Base-by-base conservation (phyloP, 805 yeast genomes). In the Pichia californica region DNA sequence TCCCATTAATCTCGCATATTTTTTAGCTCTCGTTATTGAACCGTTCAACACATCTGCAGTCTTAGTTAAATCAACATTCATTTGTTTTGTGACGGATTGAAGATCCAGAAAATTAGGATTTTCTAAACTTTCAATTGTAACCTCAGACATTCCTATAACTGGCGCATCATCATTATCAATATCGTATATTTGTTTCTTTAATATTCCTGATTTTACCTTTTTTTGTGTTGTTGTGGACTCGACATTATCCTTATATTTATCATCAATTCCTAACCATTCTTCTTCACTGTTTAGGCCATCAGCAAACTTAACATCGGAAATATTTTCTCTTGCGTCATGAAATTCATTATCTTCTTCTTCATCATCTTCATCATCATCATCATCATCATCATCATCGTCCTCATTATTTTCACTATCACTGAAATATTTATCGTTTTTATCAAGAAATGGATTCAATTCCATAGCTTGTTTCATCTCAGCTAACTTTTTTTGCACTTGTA, bases 1-100 rank as follows among this genome's bases (percentile, higher is more conserved):
- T 15, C 85, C 79, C 51, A 82, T 64, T 50, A 77, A 61, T 51
- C 75, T 76, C 1, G 96, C 97, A 55, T 91, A 88, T 58, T 85
- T 78, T 54, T 82, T 78, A 2, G 97, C 97, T 56, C 86, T 72
- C 40, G 76, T 72, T 39, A 91, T 79, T 40, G 95, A 81, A 48
- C 79, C 74, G 35, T 83, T 79, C 46, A 91, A 67, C 1, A 91
- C 78, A 49, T 80, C 77, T 40, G 82, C 77, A 7, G 91, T 74
- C 55, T 76, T 74, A 14, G 70, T 69, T 51, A 89, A 66, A 53
- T 87, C 79, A 21, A 91, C 97, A 56, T 74, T 74, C 56, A 85
- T 84, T 32, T 77, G 67, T 40, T 76, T 74, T 7, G 95, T 82
- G 20, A 70, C 48, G 7, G 65, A 64, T 43, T 45, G 21, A 7